A percentile compares a stretch with the other conserved stretches of the same genome.
Evolutionary conservation across 805 yeast genomes (phyloP).

Genomic region (Starmera caribaea): DNA sequence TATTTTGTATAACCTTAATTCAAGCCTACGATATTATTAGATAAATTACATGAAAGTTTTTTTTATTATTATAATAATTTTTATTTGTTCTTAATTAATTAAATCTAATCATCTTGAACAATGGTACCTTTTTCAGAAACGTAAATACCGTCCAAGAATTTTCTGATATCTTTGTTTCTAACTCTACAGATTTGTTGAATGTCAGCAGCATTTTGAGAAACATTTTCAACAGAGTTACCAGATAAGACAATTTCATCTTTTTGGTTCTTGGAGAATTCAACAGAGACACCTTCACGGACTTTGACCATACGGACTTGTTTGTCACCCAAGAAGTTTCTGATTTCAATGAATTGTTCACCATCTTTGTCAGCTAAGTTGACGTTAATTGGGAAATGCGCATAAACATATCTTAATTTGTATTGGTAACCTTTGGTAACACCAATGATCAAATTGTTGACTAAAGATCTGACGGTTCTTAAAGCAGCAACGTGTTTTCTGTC

Average conservation of each 20-base stretch:
- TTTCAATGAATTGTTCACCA: slow-evolving; percentile 70
- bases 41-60: no score
- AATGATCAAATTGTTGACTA: slow-evolving; percentile 86
- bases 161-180: slow-evolving; percentile 99
- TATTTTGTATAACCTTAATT: slow-evolving; percentile 24
- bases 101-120: slow-evolving; percentile 45
- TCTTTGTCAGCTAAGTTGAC: slow-evolving; percentile 83
- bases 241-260: slow-evolving; percentile 91
- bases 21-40: no score
- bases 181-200: slow-evolving; percentile 97
- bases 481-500: slow-evolving; percentile 99
- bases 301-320: slow-evolving; percentile 88
- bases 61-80: no score
- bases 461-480: slow-evolving; percentile 95
- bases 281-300: slow-evolving; percentile 82
- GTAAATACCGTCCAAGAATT: slow-evolving; percentile 99
- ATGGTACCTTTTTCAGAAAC: slow-evolving; percentile 92
- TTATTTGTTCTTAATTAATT: no score
- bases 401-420: slow-evolving; percentile 99
- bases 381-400: slow-evolving; percentile 99
- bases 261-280: slow-evolving; percentile 70
- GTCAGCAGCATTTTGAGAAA: slow-evolving; percentile 97
- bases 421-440: slow-evolving; percentile 99
- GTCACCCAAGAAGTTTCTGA: slow-evolving; percentile 99
- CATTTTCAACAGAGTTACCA: slow-evolving; percentile 96